A percentile compares a stretch with the other conserved stretches of the same genome.
Conservation (phyloP, 495 filamentous ascomycete genomes). For the Cairneyella variabilis region DNA sequence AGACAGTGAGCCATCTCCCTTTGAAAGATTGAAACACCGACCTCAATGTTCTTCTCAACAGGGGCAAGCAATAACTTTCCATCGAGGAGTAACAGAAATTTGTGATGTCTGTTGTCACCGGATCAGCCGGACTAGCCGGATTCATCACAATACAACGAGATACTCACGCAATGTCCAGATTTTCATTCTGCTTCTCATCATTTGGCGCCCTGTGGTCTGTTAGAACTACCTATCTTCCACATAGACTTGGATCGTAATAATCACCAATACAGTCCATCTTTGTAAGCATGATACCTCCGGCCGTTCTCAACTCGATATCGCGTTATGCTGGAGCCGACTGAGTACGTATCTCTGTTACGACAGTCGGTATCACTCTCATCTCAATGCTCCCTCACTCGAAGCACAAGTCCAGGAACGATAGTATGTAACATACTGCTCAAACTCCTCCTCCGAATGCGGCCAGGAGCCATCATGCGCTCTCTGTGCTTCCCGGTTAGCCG, state of each 20-base stretch:
- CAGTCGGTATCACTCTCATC: not conserved
- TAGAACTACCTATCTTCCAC: not conserved
- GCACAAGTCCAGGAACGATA: not conserved
- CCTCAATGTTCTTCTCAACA: slow-evolving; percentile 13
- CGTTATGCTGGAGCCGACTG: slow-evolving; percentile 19
- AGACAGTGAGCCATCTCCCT: not conserved
- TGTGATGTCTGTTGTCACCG: slow-evolving; percentile 30
- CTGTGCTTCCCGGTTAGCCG: no score
- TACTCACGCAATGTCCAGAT: slow-evolving; percentile 18
- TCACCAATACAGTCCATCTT: slow-evolving; percentile 22
- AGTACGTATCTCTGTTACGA: slow-evolving; percentile 11
- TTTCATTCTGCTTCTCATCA: slow-evolving; percentile 23
- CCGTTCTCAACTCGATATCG: slow-evolving; percentile 23
- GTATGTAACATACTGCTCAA: no score
- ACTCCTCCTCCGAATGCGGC: no score
- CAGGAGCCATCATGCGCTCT: no score
- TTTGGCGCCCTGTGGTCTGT: slow-evolving; percentile 15
- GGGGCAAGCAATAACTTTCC: slow-evolving; percentile 34
- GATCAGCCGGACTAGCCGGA: not conserved
- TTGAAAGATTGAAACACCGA: not conserved
- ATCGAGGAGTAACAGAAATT: slow-evolving; percentile 31
- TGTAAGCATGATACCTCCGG: slow-evolving; percentile 23
- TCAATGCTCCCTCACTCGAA: not conserved
- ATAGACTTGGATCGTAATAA: not conserved
- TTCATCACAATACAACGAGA: no score